Evolutionary conservation across 768 basidiomycete species (phyloP).

Genomic region (Psilocybe subaeruginosa): DNA sequence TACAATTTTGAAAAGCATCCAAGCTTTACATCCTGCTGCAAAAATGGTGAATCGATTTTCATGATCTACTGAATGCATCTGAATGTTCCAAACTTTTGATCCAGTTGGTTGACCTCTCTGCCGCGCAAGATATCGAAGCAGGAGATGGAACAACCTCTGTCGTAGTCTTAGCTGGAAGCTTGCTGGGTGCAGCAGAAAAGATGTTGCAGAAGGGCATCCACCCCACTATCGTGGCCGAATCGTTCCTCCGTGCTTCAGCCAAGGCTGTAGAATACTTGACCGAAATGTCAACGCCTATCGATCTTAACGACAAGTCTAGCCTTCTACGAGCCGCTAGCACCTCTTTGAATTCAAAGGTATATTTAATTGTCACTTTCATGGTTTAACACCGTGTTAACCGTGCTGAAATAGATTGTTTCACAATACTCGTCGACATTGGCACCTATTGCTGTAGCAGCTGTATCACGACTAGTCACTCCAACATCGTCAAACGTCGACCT

Average conservation of each 20-base stretch:
- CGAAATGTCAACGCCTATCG: constrained; percentile 90
- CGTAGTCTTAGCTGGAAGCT: constrained; percentile 92
- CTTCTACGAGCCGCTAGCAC: constrained; percentile 94
- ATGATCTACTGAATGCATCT: neutral
- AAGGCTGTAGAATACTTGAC: constrained; percentile 95
- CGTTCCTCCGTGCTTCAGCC: constrained; percentile 88
- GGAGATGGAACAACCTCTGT: constrained; percentile 99
- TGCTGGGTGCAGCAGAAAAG: constrained; percentile 95
- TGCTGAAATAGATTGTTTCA: constrained; percentile 80
- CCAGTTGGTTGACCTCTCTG: constrained; percentile 95
- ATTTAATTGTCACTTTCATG: constrained; percentile 12
- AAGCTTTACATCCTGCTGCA: constrained; percentile 96
- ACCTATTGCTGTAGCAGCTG: constrained; percentile 98
- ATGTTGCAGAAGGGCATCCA: constrained; percentile 97
- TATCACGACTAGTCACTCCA: constrained; percentile 86
- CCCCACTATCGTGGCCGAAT: constrained; percentile 95
- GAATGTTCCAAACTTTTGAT: constrained; percentile 17
- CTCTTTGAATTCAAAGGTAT: constrained; percentile 94
- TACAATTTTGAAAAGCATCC: constrained; percentile 94
- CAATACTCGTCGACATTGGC: constrained; percentile 98
- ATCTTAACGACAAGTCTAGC: constrained; percentile 83
- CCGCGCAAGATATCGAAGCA: constrained; percentile 97
- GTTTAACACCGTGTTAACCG: neutral
- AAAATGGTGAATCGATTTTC: constrained; percentile 75
- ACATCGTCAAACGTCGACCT: constrained; percentile 96